Evolutionary conservation across 768 basidiomycete genomes (phyloP).

Genomic region (Serendipita sp.): DNA sequence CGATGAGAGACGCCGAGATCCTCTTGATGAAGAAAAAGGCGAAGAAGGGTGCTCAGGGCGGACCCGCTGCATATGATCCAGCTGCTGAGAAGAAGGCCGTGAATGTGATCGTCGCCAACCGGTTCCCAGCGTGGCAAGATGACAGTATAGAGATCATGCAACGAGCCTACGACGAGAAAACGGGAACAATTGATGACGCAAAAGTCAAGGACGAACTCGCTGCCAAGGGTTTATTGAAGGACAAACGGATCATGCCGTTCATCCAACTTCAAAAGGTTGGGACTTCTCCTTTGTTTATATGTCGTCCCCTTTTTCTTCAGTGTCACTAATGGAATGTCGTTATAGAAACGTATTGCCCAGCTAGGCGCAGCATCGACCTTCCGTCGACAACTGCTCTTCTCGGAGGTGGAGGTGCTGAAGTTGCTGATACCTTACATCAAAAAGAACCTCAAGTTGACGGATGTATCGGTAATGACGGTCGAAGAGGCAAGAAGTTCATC

Average conservation of each 20-base stretch:
- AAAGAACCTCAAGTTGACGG: slow-evolving; percentile 51
- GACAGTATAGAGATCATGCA: slow-evolving; percentile 58
- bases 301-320: too few relatives aligned
- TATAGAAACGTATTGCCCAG: slow-evolving; percentile 65
- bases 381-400: slow-evolving; percentile 69
- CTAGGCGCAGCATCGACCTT: slow-evolving; percentile 65
- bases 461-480: slow-evolving; percentile 55
- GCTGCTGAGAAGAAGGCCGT: slow-evolving; percentile 65
- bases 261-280: slow-evolving; percentile 83
- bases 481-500: slow-evolving; percentile 46
- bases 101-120: slow-evolving; percentile 72
- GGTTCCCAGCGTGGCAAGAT: slow-evolving; percentile 93
- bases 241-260: slow-evolving; percentile 93
- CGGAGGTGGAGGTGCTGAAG: slow-evolving; percentile 54
- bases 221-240: slow-evolving; percentile 72
- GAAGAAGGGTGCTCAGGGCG: slow-evolving; percentile 40
- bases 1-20: slow-evolving; percentile 76
- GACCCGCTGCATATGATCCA: slow-evolving; percentile 53
- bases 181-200: slow-evolving; percentile 64
- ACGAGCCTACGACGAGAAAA: slow-evolving; percentile 42
- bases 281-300: background rate
- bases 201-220: slow-evolving; percentile 55
- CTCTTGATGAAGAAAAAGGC: slow-evolving; percentile 60
- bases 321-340: background rate
- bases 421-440: slow-evolving; percentile 70